Base-by-base conservation (phyloP, 2,329 filamentous ascomycete species). In the Exserohilum turcica region DNA sequence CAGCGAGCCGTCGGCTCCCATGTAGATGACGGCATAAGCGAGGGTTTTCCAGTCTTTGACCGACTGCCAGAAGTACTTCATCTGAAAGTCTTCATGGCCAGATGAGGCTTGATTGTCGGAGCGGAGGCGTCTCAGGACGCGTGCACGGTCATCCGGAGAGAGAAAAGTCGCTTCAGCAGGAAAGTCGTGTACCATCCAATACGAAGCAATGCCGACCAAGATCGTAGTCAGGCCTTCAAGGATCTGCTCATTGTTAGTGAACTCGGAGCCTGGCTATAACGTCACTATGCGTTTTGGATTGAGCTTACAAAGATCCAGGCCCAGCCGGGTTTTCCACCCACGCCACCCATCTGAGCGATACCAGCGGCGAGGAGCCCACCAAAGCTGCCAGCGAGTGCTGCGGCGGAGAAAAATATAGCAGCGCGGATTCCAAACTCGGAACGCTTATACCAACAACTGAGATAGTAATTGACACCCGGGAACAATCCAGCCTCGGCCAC, bases 41-140 rank as follows among this genome's bases (percentile, higher is more conserved):
- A 86, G 94, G 16, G 88, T 95, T 78, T 96, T 95, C 87, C 90
- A 95, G 69, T 96, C 91, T 52, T 82, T 87, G 15, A 93, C 63
- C 6, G 86, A 86, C 10, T 84, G 82, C 82, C 85, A 90, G 54
- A 94, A 81, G 70, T 91, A 92, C 3, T 78, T 76, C 78, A 85
- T 85, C 61, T 87, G 85, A 76, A 92, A 94, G 9, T 86, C 80
- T 70, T 95, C 91, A 59, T 89, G 85, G 57, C 86, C 36, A 82
- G 88, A 88, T n/a, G 85, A 88, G 8, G 84, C 80, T 72, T 95
- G 91, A 61, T 90, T 80, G 70, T 95, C 91, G 4, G 78, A 72
- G 43, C 83, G 83, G 8, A 96, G 79, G 2, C 91, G 84, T 5
- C 85, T 81, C n/a, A 91, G 76, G 0, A 94, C 88, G 7, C 90